These are phyloP conservation scores for Colletotrichum navitas DNA, from an alignment of 2,329 filamentous ascomycete species.

Conservation along the genomic window DNA sequence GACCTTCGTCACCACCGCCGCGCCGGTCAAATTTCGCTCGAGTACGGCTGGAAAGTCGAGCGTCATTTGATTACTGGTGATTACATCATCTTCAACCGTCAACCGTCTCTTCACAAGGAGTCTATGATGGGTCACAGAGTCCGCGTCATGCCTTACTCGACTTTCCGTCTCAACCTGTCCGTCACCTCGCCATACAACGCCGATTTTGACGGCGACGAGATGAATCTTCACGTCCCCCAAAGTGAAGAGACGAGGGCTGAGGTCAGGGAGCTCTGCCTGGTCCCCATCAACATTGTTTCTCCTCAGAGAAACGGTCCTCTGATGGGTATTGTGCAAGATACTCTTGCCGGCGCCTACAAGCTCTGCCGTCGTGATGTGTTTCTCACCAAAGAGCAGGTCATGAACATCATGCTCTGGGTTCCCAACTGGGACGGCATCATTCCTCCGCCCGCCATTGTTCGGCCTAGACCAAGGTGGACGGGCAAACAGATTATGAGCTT, in stretches of 20 bases:
- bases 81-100: constrained; percentile 99
- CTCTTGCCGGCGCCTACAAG: constrained; percentile 96
- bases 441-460: constrained; percentile 92
- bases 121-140: constrained; percentile 99
- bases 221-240: constrained; percentile 99
- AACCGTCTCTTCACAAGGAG: constrained; percentile 98
- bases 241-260: constrained; percentile 97
- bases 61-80: constrained; percentile 96
- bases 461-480: constrained; percentile 93
- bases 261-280: constrained; percentile 93
- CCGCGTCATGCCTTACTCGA: constrained; percentile 98
- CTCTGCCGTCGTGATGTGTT: constrained; percentile 94
- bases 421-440: constrained; percentile 97
- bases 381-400: constrained; percentile 88
- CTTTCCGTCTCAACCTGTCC: constrained; percentile 96
- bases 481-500: constrained; percentile 98
- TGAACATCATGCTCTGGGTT: constrained; percentile 98
- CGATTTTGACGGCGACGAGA: constrained; percentile 99
- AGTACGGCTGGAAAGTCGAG: constrained; percentile 99
- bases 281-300: constrained; percentile 98
- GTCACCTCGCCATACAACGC: constrained; percentile 99
- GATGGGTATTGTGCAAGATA: constrained; percentile 99
- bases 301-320: constrained; percentile 96
- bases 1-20: constrained; percentile 94
- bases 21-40: constrained; percentile 85